phyloP scores from a whole-genome alignment of 2,329 filamentous ascomycete genomes.

The Trichoderma gracile region DNA sequence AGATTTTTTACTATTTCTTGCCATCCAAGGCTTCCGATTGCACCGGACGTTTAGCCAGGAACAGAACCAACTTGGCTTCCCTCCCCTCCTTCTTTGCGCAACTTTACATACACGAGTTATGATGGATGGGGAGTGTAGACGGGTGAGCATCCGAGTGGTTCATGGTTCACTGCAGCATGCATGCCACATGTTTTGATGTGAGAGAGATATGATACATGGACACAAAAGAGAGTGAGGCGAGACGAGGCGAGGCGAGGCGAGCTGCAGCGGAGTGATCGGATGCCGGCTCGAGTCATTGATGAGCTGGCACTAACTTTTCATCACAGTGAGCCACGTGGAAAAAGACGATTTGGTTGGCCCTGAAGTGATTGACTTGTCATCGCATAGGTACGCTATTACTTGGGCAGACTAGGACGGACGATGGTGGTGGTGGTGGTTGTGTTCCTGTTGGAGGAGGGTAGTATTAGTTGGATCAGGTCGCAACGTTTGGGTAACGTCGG shows the following conservation, averaged over 20 bases:
- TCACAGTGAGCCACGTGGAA: neutral
- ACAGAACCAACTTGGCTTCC: neutral
- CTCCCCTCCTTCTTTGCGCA: neutral
- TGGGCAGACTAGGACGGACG: no score
- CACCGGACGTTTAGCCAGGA: neutral
- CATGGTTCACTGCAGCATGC: neutral
- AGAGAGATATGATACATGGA: neutral
- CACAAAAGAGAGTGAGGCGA: no score
- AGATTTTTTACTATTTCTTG: neutral
- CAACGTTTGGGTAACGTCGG: neutral
- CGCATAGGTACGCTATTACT: neutral
- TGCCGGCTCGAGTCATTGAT: constrained; percentile 17
- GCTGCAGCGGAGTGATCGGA: constrained; percentile 15
- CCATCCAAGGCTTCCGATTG: constrained; percentile 14
- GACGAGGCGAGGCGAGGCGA: neutral
- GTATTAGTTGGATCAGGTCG: neutral
- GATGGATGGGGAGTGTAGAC: neutral
- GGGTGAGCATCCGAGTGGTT: constrained; percentile 11
- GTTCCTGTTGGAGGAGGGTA: neutral
- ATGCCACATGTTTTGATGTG: neutral
- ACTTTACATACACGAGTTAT: neutral
- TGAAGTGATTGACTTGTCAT: neutral
- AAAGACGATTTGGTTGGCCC: constrained; percentile 2
- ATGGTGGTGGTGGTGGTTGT: neutral
- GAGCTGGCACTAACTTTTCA: constrained; percentile 1